These are phyloP conservation scores for Acidiella bohemica DNA, from an alignment of 495 filamentous ascomycete species.

Conservation along the genomic window DNA sequence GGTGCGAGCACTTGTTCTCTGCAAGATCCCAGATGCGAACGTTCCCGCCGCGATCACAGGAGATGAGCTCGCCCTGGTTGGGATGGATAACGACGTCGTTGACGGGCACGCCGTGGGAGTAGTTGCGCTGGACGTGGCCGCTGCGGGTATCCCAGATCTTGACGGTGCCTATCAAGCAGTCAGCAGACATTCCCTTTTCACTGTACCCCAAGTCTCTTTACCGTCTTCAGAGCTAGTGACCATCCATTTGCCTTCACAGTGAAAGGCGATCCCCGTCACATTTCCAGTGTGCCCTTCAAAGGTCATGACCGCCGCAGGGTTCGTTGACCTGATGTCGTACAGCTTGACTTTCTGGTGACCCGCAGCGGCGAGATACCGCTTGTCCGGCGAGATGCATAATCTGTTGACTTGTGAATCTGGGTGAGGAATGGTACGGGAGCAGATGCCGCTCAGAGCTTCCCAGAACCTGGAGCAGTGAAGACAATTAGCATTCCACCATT, in stretches of 20 bases:
- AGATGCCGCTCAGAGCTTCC: slow-evolving; percentile 95
- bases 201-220: background rate
- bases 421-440: slow-evolving; percentile 93
- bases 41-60: slow-evolving; percentile 84
- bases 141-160: slow-evolving; percentile 97
- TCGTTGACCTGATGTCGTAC: slow-evolving; percentile 93
- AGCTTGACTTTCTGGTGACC: slow-evolving; percentile 92
- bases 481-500: too few relatives aligned
- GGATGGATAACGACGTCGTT: slow-evolving; percentile 98
- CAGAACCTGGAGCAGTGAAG: slow-evolving; percentile 56
- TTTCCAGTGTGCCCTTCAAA: slow-evolving; percentile 95
- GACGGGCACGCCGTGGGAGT: slow-evolving; percentile 70
- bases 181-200: background rate
- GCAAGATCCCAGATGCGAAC: slow-evolving; percentile 93
- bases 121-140: slow-evolving; percentile 81
- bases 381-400: slow-evolving; percentile 95
- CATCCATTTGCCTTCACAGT: slow-evolving; percentile 99
- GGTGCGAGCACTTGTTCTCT: slow-evolving; percentile 92
- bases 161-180: slow-evolving; percentile 42
- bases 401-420: slow-evolving; percentile 97
- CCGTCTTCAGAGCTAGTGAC: slow-evolving; percentile 97
- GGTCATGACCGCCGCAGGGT: slow-evolving; percentile 77
- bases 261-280: slow-evolving; percentile 90
- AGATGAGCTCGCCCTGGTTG: slow-evolving; percentile 94
- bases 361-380: slow-evolving; percentile 86